Base-by-base conservation (phyloP, 1,139 yeast species). In the Scheffersomyces stambukii region DNA sequence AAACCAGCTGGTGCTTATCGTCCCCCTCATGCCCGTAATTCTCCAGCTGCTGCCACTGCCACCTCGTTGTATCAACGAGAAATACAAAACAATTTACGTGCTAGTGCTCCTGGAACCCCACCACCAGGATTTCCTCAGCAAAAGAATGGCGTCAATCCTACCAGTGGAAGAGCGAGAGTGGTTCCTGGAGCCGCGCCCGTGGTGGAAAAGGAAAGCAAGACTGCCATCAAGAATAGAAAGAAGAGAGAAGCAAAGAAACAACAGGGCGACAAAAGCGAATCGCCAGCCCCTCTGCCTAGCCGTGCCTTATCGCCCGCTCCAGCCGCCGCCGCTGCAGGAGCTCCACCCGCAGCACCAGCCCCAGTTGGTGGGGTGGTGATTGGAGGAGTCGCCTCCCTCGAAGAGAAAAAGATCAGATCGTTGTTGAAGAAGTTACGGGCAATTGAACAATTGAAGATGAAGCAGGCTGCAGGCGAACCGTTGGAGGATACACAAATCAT, bases 341-440 rank as follows among this genome's bases (percentile, higher is more conserved):
- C 52, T 7, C 40, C 47, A 11, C 40, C 52, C 5, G 36, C 42
- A 14, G 38, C 41, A 13, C 18, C 18, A 6, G 36, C 42, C 11
- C 38, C 46, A 8, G 27, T 46, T 13, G 43, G 44, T 4, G 46
- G 38, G 11, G 59, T 60, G 8, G 77, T 77, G 21, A 64, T 71
- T 37, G 84, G 83, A 21, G 83, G 84, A 30, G 76, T 74, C 24
- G 65, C 70, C 28, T 71, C 83, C 8, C 60, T 80, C 46, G 96
- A 89, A 58, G 97, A 91, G 46, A 91, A 89, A 69, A 88, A 88
- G 60, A 81, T 86, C 42, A 76, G 98, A 53, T 80, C 94, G 15
- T 71, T 91, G 51, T 70, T 89, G 56, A 91, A 91, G 65, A 93
- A 93, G 60, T 71, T 91, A 42, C 75, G 97, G 50, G 97, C 98